Percentiles rank a stretch among this genome's conserved stretches.
Evolutionary conservation across 2,329 filamentous ascomycete species (phyloP).

Genomic region (Didymella sp.): DNA sequence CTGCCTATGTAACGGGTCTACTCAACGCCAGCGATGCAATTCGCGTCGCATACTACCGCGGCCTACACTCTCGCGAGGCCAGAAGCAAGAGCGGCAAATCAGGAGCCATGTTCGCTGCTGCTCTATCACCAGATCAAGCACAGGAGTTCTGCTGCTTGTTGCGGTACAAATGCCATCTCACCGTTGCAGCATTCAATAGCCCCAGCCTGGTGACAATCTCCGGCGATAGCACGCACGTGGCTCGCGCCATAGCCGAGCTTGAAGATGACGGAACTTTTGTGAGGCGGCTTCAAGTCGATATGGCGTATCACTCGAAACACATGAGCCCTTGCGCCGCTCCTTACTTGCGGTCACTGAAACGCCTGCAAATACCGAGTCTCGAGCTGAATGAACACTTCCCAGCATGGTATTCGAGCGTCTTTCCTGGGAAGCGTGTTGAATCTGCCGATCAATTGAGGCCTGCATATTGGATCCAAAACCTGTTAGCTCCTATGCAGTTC

Average conservation of each 20-base stretch:
- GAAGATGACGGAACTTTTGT: constrained; percentile 23
- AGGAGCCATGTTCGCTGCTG: constrained; percentile 17
- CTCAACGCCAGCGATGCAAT: constrained; percentile 26
- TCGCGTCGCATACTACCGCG: constrained; percentile 32
- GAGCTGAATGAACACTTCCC: not conserved
- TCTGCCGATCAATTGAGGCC: not conserved
- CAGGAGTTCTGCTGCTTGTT: not conserved
- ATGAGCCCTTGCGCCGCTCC: constrained; percentile 11
- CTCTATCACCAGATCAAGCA: constrained; percentile 1
- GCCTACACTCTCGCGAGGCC: constrained; percentile 6
- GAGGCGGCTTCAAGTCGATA: constrained; percentile 43
- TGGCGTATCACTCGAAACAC: constrained; percentile 52
- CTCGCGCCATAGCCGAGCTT: constrained; percentile 10
- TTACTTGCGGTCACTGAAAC: not conserved
- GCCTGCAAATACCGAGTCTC: not conserved
- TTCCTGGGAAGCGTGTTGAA: constrained; percentile 4
- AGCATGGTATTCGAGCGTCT: constrained; percentile 14
- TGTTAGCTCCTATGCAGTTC: constrained; percentile 55
- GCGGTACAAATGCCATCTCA: not conserved
- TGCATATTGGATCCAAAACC: constrained; percentile 56
- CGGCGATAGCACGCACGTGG: constrained; percentile 18
- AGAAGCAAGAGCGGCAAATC: not conserved
- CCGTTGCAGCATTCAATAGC: constrained; percentile 21
- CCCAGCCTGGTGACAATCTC: constrained; percentile 25
- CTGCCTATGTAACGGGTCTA: constrained; percentile 45